These are phyloP conservation scores for Diacronema lutheri DNA, from an alignment of 78 protist genomes.

Conservation along the genomic window DNA sequence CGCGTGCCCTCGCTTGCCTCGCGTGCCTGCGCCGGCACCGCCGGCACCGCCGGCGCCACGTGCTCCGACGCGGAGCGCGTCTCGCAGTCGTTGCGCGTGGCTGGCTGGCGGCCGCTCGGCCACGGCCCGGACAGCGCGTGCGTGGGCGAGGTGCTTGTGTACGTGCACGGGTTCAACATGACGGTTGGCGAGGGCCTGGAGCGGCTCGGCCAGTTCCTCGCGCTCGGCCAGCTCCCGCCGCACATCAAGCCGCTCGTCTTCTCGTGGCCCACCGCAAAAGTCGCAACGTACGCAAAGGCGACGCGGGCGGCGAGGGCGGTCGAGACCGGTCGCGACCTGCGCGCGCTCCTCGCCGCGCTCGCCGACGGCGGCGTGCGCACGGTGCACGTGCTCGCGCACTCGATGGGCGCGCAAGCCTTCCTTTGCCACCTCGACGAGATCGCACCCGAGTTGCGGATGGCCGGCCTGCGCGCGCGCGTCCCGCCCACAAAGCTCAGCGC, in stretches of 20 bases:
- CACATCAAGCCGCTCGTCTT: slow-evolving; percentile 61
- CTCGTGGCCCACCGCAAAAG: slow-evolving; percentile 53
- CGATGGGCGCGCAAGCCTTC: slow-evolving; percentile 54
- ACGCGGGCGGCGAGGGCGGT: slow-evolving; percentile 45
- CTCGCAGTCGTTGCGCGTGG: too few relatives aligned
- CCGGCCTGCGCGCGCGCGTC: neutral
- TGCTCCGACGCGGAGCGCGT: too few relatives aligned
- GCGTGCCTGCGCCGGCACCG: too few relatives aligned
- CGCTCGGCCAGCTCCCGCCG: slow-evolving; percentile 63
- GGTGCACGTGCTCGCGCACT: slow-evolving; percentile 56
- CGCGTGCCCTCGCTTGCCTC: too few relatives aligned
- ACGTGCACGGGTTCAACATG: slow-evolving; percentile 66
- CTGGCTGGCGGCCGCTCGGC: too few relatives aligned
- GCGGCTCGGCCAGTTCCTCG: slow-evolving; percentile 59
- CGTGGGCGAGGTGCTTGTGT: slow-evolving; percentile 59
- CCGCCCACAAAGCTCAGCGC: neutral
- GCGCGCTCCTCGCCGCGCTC: slow-evolving; percentile 35
- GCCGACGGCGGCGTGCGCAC: slow-evolving; percentile 47
- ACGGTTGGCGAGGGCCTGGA: slow-evolving; percentile 50
- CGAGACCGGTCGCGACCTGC: slow-evolving; percentile 46
- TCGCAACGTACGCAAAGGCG: slow-evolving; percentile 54
- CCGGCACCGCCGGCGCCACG: too few relatives aligned
- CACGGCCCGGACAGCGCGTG: too few relatives aligned
- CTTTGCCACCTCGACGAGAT: slow-evolving; percentile 39
- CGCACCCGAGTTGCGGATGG: neutral